These are phyloP conservation scores for Cryptosporidium ubiquitum DNA, from an alignment of 169 alveolate genomes.

Conservation along the genomic window DNA sequence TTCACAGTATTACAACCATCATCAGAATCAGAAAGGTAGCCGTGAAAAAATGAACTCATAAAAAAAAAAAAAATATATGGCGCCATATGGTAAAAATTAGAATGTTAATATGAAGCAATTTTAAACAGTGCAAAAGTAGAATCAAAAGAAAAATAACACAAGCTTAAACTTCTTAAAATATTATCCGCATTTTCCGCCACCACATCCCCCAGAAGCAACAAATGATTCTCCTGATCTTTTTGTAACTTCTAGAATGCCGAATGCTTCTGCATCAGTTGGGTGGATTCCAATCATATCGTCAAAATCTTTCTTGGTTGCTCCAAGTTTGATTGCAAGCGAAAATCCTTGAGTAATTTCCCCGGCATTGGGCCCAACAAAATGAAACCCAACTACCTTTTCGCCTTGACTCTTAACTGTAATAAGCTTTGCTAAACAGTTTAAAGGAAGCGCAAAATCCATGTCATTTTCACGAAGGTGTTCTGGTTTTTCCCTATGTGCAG, in stretches of 20 bases:
- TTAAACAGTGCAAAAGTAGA: not conserved
- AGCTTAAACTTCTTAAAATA: not conserved
- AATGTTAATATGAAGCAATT: not conserved
- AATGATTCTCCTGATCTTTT: constrained; percentile 88
- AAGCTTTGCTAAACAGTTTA: constrained; percentile 91
- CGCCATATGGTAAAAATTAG: not conserved
- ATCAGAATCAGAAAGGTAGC: constrained; percentile 10
- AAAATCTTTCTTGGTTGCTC: constrained; percentile 91
- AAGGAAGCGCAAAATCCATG: constrained; percentile 83
- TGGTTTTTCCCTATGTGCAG: constrained; percentile 82
- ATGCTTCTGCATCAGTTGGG: constrained; percentile 97
- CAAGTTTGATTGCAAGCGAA: constrained; percentile 93
- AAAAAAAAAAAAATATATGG: not conserved
- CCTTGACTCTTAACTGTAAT: constrained; percentile 89
- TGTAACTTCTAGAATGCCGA: constrained; percentile 85
- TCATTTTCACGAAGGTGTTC: constrained; percentile 77
- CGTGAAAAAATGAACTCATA: not conserved
- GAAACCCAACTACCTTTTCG: constrained; percentile 94
- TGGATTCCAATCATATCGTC: constrained; percentile 94
- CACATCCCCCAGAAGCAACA: constrained; percentile 94
- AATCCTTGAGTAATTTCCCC: constrained; percentile 98
- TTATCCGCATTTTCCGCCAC: constrained; percentile 93
- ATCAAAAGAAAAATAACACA: not conserved
- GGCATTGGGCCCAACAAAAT: constrained; percentile 97
- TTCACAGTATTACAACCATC: not conserved